phyloP scores from a whole-genome alignment of 371 early-diverging fungal genomes.

The Catenaria anguillulae region DNA sequence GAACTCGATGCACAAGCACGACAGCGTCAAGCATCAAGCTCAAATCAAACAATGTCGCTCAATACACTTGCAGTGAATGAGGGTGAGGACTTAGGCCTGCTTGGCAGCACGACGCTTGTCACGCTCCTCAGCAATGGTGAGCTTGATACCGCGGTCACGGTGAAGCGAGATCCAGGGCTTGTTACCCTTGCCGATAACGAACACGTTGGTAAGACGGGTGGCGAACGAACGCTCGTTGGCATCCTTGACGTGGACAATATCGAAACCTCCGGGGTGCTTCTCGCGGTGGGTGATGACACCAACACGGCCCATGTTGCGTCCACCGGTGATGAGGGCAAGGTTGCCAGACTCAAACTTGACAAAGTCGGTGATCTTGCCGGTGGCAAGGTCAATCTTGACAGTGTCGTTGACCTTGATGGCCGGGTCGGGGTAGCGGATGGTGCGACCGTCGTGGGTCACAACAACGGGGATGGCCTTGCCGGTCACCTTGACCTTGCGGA shows the following conservation, averaged over 20 bases:
- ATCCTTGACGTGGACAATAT: slow-evolving; percentile 88
- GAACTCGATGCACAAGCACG: too few species aligned
- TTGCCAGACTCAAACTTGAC: slow-evolving; percentile 95
- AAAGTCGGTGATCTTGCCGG: slow-evolving; percentile 83
- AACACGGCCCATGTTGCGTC: slow-evolving; percentile 98
- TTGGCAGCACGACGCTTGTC: slow-evolving; percentile 26
- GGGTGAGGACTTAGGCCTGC: neutral
- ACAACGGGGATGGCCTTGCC: slow-evolving; percentile 90
- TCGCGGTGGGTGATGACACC: slow-evolving; percentile 97
- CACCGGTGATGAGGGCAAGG: slow-evolving; percentile 93
- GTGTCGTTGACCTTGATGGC: slow-evolving; percentile 97
- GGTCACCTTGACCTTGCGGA: slow-evolving; percentile 86
- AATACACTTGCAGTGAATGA: too few species aligned
- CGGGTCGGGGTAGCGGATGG: slow-evolving; percentile 99
- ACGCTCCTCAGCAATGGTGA: slow-evolving; percentile 95
- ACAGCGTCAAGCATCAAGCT: too few species aligned
- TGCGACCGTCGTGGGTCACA: slow-evolving; percentile 98
- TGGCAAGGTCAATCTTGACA: slow-evolving; percentile 90
- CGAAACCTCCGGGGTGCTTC: slow-evolving; percentile 95
- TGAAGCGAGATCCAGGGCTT: slow-evolving; percentile 84
- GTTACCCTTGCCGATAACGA: slow-evolving; percentile 77
- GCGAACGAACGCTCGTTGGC: slow-evolving; percentile 73
- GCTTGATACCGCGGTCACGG: slow-evolving; percentile 95
- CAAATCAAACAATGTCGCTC: too few species aligned
- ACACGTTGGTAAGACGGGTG: slow-evolving; percentile 81